phyloP scores from a whole-genome alignment of 2,329 filamentous ascomycete species.

The Trichoderma sp. region DNA sequence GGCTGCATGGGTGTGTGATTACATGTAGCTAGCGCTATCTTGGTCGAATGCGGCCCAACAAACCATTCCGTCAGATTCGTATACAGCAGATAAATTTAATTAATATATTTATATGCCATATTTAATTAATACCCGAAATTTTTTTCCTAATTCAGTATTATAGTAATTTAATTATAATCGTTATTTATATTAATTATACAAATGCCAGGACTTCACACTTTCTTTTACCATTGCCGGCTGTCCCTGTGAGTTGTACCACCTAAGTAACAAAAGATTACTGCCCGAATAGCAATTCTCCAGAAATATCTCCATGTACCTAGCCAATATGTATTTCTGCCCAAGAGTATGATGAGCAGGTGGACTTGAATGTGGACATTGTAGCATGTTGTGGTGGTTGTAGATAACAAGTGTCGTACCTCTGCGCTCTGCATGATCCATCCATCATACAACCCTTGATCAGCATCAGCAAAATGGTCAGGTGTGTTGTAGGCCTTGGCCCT shows the following conservation, averaged over 20 bases:
- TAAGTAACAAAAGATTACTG: no score
- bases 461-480: not conserved
- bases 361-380: not conserved
- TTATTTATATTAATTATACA: no score
- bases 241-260: no score
- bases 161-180: no score
- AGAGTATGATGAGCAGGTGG: not conserved
- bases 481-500: not conserved
- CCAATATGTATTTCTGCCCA: not conserved
- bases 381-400: not conserved
- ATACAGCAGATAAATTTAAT: slow-evolving; percentile 42
- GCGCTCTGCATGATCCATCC: not conserved
- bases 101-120: no score
- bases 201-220: no score
- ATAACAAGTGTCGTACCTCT: not conserved
- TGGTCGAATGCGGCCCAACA: slow-evolving; percentile 21
- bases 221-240: no score
- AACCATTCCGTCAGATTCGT: slow-evolving; percentile 82
- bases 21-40: not conserved
- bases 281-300: not conserved
- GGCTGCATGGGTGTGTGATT: not conserved
- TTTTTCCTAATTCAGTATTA: no score
- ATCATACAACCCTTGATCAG: not conserved
- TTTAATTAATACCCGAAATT: no score
- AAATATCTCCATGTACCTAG: not conserved